phyloP scores from a whole-genome alignment of 2,329 filamentous ascomycete genomes.

The Pestalotiopsis sp. region DNA sequence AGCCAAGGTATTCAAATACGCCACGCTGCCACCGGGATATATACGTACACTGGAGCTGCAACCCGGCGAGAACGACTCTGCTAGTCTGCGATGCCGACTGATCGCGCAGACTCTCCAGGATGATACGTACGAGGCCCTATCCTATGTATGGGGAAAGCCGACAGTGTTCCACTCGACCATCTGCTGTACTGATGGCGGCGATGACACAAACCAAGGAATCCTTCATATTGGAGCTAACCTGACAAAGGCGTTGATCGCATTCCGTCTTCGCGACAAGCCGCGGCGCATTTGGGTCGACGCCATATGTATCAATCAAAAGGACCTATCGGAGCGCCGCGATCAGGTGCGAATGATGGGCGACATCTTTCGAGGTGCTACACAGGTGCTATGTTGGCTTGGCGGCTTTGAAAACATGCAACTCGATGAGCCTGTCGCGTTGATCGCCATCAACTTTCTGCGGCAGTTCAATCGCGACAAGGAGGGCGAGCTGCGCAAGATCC shows the following conservation, averaged over 20 bases:
- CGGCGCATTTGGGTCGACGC: slow-evolving; percentile 8
- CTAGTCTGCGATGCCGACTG: not conserved
- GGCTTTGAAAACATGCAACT: slow-evolving; percentile 3
- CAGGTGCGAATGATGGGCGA: slow-evolving; percentile 8
- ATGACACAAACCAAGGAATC: not conserved
- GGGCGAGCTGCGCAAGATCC: not conserved
- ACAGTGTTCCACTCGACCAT: slow-evolving; percentile 3
- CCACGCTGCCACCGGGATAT: not conserved
- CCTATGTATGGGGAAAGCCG: slow-evolving; percentile 11
- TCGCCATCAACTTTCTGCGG: slow-evolving; percentile 6
- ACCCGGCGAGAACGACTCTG: not conserved
- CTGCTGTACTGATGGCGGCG: not conserved
- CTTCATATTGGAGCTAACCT: slow-evolving; percentile 7
- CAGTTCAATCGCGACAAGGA: slow-evolving; percentile 4
- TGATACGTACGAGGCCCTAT: slow-evolving; percentile 4
- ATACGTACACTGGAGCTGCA: slow-evolving; percentile 8
- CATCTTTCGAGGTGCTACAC: not conserved
- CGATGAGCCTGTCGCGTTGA: not conserved
- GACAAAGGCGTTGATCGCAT: slow-evolving; percentile 2
- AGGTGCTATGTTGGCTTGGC: slow-evolving; percentile 9
- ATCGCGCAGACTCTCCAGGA: not conserved
- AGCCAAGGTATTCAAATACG: not conserved
- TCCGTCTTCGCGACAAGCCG: not conserved
- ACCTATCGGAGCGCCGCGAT: not conserved
- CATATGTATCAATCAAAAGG: slow-evolving; percentile 7